Conservation (phyloP, 495 filamentous ascomycete species). For the Lineolata rhizophorae region DNA sequence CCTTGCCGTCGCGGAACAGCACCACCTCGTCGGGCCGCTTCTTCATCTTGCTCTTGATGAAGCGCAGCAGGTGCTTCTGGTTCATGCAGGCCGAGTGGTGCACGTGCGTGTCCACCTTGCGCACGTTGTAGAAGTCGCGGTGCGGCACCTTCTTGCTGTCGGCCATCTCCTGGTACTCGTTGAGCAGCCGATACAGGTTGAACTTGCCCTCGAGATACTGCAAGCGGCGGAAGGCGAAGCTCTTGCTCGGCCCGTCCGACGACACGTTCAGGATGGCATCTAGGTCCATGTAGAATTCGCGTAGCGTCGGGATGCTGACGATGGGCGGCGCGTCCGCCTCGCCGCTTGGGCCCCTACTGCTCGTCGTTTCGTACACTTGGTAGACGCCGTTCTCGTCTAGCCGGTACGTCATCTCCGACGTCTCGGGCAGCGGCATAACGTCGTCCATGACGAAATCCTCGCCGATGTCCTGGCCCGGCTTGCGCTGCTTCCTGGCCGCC, state of each 20-base stretch:
- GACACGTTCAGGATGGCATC: slow-evolving; percentile 66
- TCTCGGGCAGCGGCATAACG: slow-evolving; percentile 42
- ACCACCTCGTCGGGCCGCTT: slow-evolving; percentile 88
- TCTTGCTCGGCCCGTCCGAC: slow-evolving; percentile 88
- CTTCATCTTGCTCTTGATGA: slow-evolving; percentile 99
- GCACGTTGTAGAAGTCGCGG: slow-evolving; percentile 95
- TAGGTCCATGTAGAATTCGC: slow-evolving; percentile 90
- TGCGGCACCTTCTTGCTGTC: slow-evolving; percentile 96
- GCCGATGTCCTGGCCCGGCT: slow-evolving; percentile 78
- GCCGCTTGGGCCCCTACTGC: slow-evolving; percentile 21
- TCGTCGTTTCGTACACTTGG: slow-evolving; percentile 59
- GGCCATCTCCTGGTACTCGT: slow-evolving; percentile 93
- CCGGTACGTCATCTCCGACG: slow-evolving; percentile 47
- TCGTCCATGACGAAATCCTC: slow-evolving; percentile 76
- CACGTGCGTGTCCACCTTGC: slow-evolving; percentile 97
- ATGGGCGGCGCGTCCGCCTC: slow-evolving; percentile 41
- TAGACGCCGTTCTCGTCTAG: slow-evolving; percentile 74
- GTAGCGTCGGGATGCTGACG: slow-evolving; percentile 63
- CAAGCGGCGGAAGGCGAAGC: slow-evolving; percentile 81
- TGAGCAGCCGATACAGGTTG: slow-evolving; percentile 75
- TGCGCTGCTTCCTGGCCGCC: slow-evolving; percentile 23
- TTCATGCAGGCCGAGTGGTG: slow-evolving; percentile 99
- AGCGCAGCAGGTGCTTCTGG: slow-evolving; percentile 90
- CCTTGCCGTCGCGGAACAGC: slow-evolving; percentile 76
- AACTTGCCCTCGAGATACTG: slow-evolving; percentile 94